Conservation (phyloP, 2,329 filamentous ascomycete species). For the Reticulascus tulasneorum region DNA sequence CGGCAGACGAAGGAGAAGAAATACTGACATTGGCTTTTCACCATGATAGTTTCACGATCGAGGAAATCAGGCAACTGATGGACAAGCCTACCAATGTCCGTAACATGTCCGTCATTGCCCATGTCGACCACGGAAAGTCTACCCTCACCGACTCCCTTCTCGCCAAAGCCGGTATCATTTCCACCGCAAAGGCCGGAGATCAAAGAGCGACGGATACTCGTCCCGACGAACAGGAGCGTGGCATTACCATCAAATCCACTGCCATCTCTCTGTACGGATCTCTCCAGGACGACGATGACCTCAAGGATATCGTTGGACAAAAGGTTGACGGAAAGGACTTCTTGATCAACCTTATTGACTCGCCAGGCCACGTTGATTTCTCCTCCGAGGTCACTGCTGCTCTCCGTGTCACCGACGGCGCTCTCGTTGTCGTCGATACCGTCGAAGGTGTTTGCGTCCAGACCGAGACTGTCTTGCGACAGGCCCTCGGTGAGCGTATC, state of each 20-base stretch:
- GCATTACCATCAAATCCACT: constrained; percentile 99
- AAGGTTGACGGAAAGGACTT: constrained; percentile 91
- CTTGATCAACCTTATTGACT: constrained; percentile 99
- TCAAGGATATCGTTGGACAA: constrained; percentile 90
- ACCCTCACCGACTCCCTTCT: constrained; percentile 99
- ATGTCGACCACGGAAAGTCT: constrained; percentile 99
- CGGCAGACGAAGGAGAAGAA: neutral
- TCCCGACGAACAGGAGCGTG: constrained; percentile 97
- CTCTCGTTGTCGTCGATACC: constrained; percentile 98
- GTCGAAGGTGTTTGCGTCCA: constrained; percentile 99
- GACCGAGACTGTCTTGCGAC: constrained; percentile 98
- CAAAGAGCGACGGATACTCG: constrained; percentile 95
- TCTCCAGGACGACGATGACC: constrained; percentile 74
- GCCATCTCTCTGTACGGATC: constrained; percentile 96
- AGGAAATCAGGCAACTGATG: constrained; percentile 79
- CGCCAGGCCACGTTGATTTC: constrained; percentile 99
- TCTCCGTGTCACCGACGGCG: constrained; percentile 99
- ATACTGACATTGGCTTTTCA: constrained; percentile 46
- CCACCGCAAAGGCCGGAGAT: constrained; percentile 93
- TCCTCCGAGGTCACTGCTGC: constrained; percentile 99
- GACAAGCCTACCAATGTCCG: constrained; percentile 73
- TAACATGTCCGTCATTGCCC: constrained; percentile 99
- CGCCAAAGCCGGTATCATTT: constrained; percentile 99
- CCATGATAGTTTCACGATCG: constrained; percentile 85
- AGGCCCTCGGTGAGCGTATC: constrained; percentile 99